Evolutionary conservation across 306 rosid genomes (phyloP).

Genomic region (Fragaria ananassa): DNA sequence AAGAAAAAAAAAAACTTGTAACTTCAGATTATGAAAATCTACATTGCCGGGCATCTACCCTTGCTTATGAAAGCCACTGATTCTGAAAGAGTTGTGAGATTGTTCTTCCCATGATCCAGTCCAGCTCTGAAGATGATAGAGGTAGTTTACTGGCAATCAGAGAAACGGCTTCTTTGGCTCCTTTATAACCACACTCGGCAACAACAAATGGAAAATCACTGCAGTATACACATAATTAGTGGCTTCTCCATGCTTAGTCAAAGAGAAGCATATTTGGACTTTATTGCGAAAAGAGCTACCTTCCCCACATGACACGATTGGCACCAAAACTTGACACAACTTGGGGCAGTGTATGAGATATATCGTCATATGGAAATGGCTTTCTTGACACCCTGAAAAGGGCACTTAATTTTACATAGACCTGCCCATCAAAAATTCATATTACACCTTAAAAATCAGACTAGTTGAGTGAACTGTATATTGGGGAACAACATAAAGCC

Average conservation of each 20-base stretch:
- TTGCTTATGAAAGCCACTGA: constrained; percentile 26
- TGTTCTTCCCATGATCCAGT: constrained; percentile 79
- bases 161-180: constrained; percentile 61
- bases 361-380: constrained; percentile 64
- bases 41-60: background rate
- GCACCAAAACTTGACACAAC: constrained; percentile 72
- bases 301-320: constrained; percentile 85
- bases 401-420: constrained; percentile 83
- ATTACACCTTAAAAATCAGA: background rate
- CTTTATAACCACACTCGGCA: constrained; percentile 77
- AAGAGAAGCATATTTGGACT: background rate
- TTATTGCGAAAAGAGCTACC: constrained; percentile 29
- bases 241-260: background rate
- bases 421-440: constrained; percentile 37
- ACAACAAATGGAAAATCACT: constrained; percentile 85
- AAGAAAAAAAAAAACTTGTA: too few relatives aligned
- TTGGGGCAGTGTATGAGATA: constrained; percentile 49
- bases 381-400: constrained; percentile 76
- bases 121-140: constrained; percentile 56
- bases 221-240: constrained; percentile 24
- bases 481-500: background rate
- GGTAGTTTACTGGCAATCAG: constrained; percentile 41
- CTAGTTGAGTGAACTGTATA: background rate
- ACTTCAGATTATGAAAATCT: background rate
- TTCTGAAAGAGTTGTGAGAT: constrained; percentile 48